These are phyloP conservation scores for Syncephalastrum contaminatum DNA, from an alignment of 371 early-diverging fungal species.

Conservation along the genomic window DNA sequence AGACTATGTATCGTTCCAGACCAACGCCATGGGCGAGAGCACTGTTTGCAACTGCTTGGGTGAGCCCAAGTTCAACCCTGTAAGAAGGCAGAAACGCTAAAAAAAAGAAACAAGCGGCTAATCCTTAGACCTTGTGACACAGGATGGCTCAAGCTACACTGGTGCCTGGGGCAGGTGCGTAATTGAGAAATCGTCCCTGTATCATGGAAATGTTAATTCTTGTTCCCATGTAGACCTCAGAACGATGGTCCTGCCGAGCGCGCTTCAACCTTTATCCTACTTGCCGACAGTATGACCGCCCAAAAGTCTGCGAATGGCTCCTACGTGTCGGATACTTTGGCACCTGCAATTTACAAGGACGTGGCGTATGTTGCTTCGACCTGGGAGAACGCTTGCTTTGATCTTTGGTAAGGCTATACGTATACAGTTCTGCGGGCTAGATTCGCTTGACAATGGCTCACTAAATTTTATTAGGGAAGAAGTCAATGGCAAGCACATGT, in stretches of 20 bases:
- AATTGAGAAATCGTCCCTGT: neutral
- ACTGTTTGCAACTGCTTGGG: slow-evolving; percentile 57
- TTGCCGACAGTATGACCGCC: slow-evolving; percentile 31
- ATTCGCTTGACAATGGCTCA: neutral
- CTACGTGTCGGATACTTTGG: slow-evolving; percentile 8
- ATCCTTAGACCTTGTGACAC: neutral
- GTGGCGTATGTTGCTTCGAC: slow-evolving; percentile 60
- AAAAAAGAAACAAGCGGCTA: neutral
- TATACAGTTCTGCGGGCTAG: neutral
- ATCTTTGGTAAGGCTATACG: slow-evolving; percentile 40
- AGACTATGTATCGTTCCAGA: slow-evolving; percentile 40
- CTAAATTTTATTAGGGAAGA: slow-evolving; percentile 58
- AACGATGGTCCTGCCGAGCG: slow-evolving; percentile 86
- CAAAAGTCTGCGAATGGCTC: neutral
- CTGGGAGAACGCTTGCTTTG: slow-evolving; percentile 47
- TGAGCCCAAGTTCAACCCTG: slow-evolving; percentile 68
- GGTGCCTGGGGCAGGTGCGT: slow-evolving; percentile 14
- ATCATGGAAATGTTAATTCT: neutral
- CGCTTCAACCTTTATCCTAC: slow-evolving; percentile 50
- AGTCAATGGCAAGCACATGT: slow-evolving; percentile 60
- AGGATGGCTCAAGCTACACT: slow-evolving; percentile 15
- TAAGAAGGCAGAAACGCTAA: slow-evolving; percentile 43
- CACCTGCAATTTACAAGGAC: slow-evolving; percentile 37
- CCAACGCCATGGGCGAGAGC: slow-evolving; percentile 18
- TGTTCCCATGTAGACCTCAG: slow-evolving; percentile 52